Base-by-base conservation (phyloP, 495 filamentous ascomycete species). In the Lophiostoma macrostomum region DNA sequence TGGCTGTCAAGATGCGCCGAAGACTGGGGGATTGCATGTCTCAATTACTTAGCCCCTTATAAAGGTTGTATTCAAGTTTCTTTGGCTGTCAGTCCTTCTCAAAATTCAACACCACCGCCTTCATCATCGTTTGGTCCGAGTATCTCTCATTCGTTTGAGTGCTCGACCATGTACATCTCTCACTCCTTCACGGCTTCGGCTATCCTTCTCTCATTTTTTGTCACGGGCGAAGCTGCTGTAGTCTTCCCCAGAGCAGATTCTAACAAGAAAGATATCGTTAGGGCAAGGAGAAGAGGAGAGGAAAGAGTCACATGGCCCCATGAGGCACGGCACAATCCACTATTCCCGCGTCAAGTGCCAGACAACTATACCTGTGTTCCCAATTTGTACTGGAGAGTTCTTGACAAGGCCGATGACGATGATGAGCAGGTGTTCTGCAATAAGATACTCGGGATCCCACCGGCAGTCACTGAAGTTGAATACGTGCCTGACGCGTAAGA, bases 401-500 rank as follows among this genome's bases (percentile, higher is more conserved):
- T 46, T 8, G 3, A 34, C 10, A 1, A 3, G 31, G 42, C 20
- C 20, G 4, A 16, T 11, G 7, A 18, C 12, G 20, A 5, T 4
- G 29, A 51, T 3, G 19, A 22, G 5, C 38, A 52, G 25, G 48
- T 13, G 5, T 61, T 61, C 46, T 61, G 52, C 36, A 49, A 52
- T 24, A 32, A 24, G 16, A 44, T 25, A 27, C 39, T 56, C 14
- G 29, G 24, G 5, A 56, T 61, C 16, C 45, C 46, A 1, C 58
- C 53, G 13, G 34, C 50, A 11, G 63, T 58, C 3, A 40, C 37
- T 12, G 48, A 31, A 25, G 58, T 58, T 11, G 60, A 66, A 2
- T 55, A 39, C 34, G 64, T 60, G 0, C 58, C 58, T 1, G 54
- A 29, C n/a, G 56, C 58, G 66, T 66, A 61, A 16, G 41, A 25